A percentile compares a stretch with the other conserved stretches of the same genome.
These are phyloP conservation scores for Passalora sequoiae DNA, from an alignment of 2,329 filamentous ascomycete species.

Conservation along the genomic window DNA sequence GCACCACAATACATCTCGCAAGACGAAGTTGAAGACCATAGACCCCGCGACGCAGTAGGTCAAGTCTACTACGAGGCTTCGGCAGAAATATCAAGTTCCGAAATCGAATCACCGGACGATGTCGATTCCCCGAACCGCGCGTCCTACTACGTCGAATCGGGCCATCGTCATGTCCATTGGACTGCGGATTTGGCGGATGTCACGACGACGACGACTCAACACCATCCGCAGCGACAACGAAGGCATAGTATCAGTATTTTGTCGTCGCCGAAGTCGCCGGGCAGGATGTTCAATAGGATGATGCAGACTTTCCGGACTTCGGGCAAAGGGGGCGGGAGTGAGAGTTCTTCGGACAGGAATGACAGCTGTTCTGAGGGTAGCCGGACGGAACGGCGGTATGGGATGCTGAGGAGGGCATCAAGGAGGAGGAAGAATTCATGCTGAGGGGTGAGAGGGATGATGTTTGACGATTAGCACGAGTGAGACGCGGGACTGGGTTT, in stretches of 20 bases:
- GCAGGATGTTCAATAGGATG: not conserved
- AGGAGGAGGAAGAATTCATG: too few relatives aligned
- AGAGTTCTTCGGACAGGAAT: too few relatives aligned
- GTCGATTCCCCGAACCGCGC: not conserved
- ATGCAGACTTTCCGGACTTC: not conserved
- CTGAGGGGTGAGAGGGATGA: too few relatives aligned
- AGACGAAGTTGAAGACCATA: not conserved
- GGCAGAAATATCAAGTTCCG: not conserved
- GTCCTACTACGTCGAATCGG: not conserved
- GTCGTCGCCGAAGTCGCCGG: not conserved
- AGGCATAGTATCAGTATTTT: too few relatives aligned
- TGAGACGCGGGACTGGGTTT: too few relatives aligned
- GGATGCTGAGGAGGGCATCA: too few relatives aligned
- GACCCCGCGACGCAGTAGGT: not conserved
- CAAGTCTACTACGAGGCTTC: conserved; percentile 3
- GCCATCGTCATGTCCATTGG: conserved; percentile 4
- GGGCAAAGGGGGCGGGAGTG: too few relatives aligned
- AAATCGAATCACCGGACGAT: not conserved
- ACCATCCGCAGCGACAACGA: not conserved
- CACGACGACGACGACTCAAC: not conserved
- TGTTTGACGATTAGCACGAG: too few relatives aligned
- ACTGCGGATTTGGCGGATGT: conserved; percentile 1
- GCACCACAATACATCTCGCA: not conserved
- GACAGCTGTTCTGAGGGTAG: too few relatives aligned
- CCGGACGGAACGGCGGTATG: too few relatives aligned